Evolutionary conservation across 352 stramenopile species (phyloP), one percentile per base, ranked within the genome.

Genomic region (Lagenidium sp.): DNA sequence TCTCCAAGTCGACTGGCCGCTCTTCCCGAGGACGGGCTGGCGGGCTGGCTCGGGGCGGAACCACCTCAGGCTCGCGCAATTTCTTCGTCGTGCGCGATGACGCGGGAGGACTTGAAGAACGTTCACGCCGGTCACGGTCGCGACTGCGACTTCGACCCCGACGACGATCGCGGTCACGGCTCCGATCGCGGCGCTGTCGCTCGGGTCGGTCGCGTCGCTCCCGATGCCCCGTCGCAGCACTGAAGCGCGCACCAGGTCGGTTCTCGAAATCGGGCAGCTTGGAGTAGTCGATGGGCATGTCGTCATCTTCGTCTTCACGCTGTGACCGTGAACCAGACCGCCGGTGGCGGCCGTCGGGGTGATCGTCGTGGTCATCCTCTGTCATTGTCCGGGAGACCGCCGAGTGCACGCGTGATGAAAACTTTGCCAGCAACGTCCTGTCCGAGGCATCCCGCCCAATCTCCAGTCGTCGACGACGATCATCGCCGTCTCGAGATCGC

Each of bases 241-340:
- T 42, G 23, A 50, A 60, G 3, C 41, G 47, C n/a, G 47, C 61
- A 2, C 43, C 44, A n/a, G 56, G 40, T 20, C 60, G 54, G 13
- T 79, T 65, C 43, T 83, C 69, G 53, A 85, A 85, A 44, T 82
- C 64, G 0, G 75, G 77, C 7, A 93, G 30, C 37, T 82, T 87
- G 5, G 76, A 70, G 41, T 87, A 90, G 36, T 93, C 71, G n/a
- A 90, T 87, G 4, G 70, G 68, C 44, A 74, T 65, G 0, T 89
- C 74, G 0, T 85, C 71, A 6, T 74, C 62, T 1, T 68, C 46
- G 2, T 63, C 57, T n/a, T n/a, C n/a, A n/a, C n/a, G n/a, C n/a
- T n/a, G n/a, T n/a, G n/a, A n/a, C n/a, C n/a, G n/a, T n/a, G n/a
- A n/a, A n/a, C n/a, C n/a, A n/a, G n/a, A n/a, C n/a, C n/a, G n/a